Conservation (phyloP, 306 rosid species). For the Malus orientalis region DNA sequence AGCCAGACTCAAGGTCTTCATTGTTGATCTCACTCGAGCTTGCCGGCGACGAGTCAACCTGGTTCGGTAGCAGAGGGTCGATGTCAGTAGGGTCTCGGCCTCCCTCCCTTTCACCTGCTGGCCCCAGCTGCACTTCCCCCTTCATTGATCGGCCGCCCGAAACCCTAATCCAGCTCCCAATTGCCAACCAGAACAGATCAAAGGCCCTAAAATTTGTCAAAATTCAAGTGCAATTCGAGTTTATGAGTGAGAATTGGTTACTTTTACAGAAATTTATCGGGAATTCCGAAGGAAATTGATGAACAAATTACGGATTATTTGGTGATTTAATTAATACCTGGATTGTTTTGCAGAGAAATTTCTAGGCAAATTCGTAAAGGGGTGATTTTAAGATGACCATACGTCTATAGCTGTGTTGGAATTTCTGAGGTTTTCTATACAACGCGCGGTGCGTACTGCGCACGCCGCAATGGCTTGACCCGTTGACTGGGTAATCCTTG, state of each 20-base stretch:
- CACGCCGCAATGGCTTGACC: neutral
- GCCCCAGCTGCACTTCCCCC: slow-evolving; percentile 82
- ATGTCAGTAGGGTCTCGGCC: slow-evolving; percentile 65
- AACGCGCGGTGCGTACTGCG: neutral
- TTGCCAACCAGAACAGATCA: slow-evolving; percentile 4
- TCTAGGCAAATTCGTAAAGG: neutral
- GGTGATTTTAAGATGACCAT: neutral
- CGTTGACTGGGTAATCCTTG: neutral
- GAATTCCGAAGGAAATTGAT: neutral
- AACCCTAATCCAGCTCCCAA: slow-evolving; percentile 31
- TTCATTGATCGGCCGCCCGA: slow-evolving; percentile 43
- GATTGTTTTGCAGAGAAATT: neutral
- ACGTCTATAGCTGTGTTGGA: neutral
- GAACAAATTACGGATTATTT: neutral
- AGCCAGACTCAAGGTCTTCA: slow-evolving; percentile 76
- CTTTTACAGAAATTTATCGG: neutral
- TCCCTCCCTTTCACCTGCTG: slow-evolving; percentile 40
- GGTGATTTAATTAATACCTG: neutral
- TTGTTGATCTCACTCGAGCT: slow-evolving; percentile 62
- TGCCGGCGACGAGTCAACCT: slow-evolving; percentile 43
- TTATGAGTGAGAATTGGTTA: neutral
- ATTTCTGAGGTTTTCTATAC: neutral
- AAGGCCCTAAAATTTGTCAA: neutral
- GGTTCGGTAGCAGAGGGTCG: slow-evolving; percentile 68
- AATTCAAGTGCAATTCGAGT: neutral